Evolutionary conservation across 202 grass and related monocot genomes (phyloP), one percentile per base, ranked within the genome.

Genomic region (Setaria viridis): DNA sequence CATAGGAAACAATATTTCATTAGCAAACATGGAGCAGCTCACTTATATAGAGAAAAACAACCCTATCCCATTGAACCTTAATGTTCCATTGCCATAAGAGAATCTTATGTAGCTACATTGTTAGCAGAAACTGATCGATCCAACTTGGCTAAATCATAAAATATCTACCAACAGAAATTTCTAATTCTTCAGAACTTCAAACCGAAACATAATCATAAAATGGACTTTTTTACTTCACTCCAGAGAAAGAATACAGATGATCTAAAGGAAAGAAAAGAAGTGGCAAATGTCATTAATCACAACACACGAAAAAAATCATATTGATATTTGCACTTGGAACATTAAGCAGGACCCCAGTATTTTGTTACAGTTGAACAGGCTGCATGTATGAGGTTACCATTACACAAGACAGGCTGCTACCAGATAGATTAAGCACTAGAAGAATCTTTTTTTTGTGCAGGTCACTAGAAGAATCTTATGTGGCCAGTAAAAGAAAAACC

Each of bases 21-120:
- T 6, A 77, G 54, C 17, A 48, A 78, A 37, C 35, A 78, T 46
- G 4, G 6, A 84, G 46, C 50, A 84, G 67, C 2, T 20, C 33
- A 72, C 62, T 65, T 78, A 54, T 32, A 70, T 49, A 56, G 56
- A 72, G 10, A 51, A 63, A 53, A 78, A 32, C n/a, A 76, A 32
- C 0, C 56, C 72, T 78, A 64, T 58, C 8, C 30, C 15, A 74
- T 7, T 45, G 46, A 78, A 80, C 73, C 10, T 17, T 63, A 41
- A 79, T 78, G 62, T 8, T 42, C 10, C 1, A 21, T 80, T 20
- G 6, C 20, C 14, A 51, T 50, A 37, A 43, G 4, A n/a, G 32
- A 25, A 76, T 39, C 20, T 43, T 66, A 11, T 35, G 30, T 37
- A 17, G 48, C 41, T 62, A 62, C n/a, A 35, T 72, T 53, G 9